Evolutionary conservation across 1,284 basidiomycete species (phyloP).

Genomic region (Cryptococcus maquisensis): DNA sequence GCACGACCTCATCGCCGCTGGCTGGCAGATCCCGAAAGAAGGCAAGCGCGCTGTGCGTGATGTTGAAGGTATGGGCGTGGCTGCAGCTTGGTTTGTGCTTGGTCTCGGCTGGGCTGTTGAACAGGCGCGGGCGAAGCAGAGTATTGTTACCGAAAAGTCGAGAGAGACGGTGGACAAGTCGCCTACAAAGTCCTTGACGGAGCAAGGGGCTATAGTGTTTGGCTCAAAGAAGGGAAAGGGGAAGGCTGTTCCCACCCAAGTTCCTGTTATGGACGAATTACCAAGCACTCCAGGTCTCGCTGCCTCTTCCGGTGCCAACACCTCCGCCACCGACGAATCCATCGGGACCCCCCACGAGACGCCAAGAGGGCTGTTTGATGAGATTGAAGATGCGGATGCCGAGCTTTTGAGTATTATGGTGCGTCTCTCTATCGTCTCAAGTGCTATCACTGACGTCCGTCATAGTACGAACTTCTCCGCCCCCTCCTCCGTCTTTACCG

Average conservation of each 20-base stretch:
- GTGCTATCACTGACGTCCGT: not conserved
- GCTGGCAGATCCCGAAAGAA: conserved; percentile 39
- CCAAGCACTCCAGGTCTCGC: too few species aligned
- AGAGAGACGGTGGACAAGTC: conserved; percentile 3
- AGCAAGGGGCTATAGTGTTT: not conserved
- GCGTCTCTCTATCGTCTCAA: conserved; percentile 1
- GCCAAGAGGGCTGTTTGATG: not conserved
- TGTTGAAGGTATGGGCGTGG: conserved; percentile 40
- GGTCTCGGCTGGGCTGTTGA: conserved; percentile 41
- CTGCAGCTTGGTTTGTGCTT: conserved; percentile 41
- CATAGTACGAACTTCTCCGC: conserved; percentile 37
- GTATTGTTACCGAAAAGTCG: not conserved
- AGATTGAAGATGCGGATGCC: conserved; percentile 9
- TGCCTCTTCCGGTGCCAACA: too few species aligned
- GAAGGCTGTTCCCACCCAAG: not conserved
- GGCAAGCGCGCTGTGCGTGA: conserved; percentile 41
- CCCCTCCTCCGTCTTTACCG: conserved; percentile 38
- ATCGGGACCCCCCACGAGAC: not conserved
- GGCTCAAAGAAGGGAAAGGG: not conserved
- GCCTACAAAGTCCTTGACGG: not conserved
- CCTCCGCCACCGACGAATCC: not conserved
- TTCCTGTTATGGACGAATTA: too few species aligned
- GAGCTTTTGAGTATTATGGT: conserved; percentile 30
- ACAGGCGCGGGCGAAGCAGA: conserved; percentile 15
- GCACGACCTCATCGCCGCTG: conserved; percentile 19